Evolutionary conservation across 2,329 filamentous ascomycete genomes (phyloP), one percentile per base, ranked within the genome.

Genomic region (Bipolaris sorokiniana): DNA sequence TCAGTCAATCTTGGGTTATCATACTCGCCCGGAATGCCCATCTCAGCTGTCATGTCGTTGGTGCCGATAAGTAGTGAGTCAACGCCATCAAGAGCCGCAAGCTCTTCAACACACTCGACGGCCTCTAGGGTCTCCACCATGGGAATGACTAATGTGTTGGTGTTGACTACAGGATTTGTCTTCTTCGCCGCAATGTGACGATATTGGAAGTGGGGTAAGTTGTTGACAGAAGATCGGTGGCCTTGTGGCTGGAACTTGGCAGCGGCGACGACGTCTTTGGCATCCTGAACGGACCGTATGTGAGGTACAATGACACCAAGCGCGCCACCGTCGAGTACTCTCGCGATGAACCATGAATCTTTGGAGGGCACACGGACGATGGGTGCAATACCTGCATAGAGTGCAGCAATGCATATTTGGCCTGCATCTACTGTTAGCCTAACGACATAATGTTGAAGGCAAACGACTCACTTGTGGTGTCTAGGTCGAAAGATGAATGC

Each of bases 21-120:
- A 51, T 76, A 79, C 41, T 78, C 64, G 2, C 78, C 78, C 0
- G 77, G 76, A 28, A 79, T 79, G 0, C 79, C 79, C 67, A 81
- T 72, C 40, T 81, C 79, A 1, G 76, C 74, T 18, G 69, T 77
- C 47, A 81, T 63, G 54, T 81, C 80, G 47, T 81, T 81, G 1
- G 78, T 77, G 5, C 80, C 79, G 18, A 81, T 75, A 2, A 82
- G 65, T 0, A 82, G 63, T 1, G 68, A 75, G 56, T 82, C 80
- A 3, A 81, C 79, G 0, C 79, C 78, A 0, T 79, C 73, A 1
- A 80, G 57, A 0, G 77, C 76, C 1, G 76, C 69, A 33, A 80
- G 74, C 50, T 78, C 78, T 16, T 81, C 78, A 0, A 74, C 76
- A 9, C 74, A 61, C 16, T 77, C 76, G 1, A 80, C 68, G 0